phyloP scores from a whole-genome alignment of 2,329 filamentous ascomycete species.

The Tolypocladium pustulatum region DNA sequence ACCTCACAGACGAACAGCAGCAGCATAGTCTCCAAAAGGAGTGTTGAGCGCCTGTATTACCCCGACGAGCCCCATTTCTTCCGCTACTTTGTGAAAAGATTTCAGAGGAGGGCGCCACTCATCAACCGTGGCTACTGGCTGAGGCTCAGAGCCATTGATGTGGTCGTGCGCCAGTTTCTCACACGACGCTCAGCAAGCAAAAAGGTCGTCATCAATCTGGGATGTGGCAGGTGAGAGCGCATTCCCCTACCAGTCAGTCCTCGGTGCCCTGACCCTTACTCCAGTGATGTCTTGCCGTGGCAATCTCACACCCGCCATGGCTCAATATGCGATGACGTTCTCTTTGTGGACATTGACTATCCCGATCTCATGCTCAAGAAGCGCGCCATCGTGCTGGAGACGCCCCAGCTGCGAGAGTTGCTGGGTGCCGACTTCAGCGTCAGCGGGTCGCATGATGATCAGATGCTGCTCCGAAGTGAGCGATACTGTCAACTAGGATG shows the following conservation, averaged over 20 bases:
- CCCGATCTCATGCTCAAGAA: slow-evolving; percentile 70
- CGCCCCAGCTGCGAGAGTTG: slow-evolving; percentile 41
- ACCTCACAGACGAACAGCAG: slow-evolving; percentile 66
- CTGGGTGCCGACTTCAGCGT: slow-evolving; percentile 17
- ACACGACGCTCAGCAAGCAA: slow-evolving; percentile 36
- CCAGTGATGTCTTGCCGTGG: slow-evolving; percentile 78
- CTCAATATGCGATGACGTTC: slow-evolving; percentile 42
- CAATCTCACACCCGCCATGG: slow-evolving; percentile 63
- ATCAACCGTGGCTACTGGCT: slow-evolving; percentile 89
- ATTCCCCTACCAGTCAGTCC: background rate
- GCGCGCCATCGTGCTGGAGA: slow-evolving; percentile 53
- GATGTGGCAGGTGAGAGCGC: slow-evolving; percentile 75
- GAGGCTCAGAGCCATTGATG: slow-evolving; percentile 72
- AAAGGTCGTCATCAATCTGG: slow-evolving; percentile 74
- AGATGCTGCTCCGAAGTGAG: slow-evolving; percentile 52
- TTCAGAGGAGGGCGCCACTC: slow-evolving; percentile 71
- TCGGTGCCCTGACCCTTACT: background rate
- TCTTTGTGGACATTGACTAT: slow-evolving; percentile 82
- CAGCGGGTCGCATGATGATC: slow-evolving; percentile 28
- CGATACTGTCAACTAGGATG: slow-evolving; percentile 73
- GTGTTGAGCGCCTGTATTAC: slow-evolving; percentile 83
- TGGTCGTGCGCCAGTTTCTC: slow-evolving; percentile 66
- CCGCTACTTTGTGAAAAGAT: slow-evolving; percentile 77
- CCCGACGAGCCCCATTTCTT: slow-evolving; percentile 72
- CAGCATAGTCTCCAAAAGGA: slow-evolving; percentile 85